Conservation (phyloP, 768 basidiomycete genomes). For the Pholiota molesta region DNA sequence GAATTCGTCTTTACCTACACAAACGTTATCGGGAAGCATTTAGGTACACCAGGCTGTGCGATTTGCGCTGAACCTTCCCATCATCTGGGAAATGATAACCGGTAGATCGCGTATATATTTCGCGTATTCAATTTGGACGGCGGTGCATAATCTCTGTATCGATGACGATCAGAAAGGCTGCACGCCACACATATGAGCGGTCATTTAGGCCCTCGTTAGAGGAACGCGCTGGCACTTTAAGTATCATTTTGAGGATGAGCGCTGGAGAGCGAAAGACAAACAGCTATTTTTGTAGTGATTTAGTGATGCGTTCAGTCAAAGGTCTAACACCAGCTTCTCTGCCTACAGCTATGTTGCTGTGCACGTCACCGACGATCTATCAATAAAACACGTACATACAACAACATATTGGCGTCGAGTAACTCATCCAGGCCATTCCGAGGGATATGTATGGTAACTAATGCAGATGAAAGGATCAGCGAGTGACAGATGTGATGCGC, state of each 20-base stretch:
- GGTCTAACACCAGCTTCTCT: not conserved
- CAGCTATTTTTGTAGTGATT: constrained; percentile 1
- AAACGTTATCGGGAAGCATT: not conserved
- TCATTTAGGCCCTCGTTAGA: not conserved
- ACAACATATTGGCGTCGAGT: not conserved
- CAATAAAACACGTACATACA: constrained; percentile 7
- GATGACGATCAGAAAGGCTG: not conserved
- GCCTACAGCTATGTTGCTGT: constrained; percentile 18
- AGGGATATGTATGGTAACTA: constrained; percentile 1
- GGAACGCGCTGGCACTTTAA: not conserved
- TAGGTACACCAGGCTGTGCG: not conserved
- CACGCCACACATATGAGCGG: not conserved
- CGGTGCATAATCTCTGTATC: not conserved
- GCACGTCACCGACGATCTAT: constrained; percentile 18
- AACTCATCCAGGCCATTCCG: constrained; percentile 10
- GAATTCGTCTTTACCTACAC: not conserved
- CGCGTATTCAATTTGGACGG: not conserved
- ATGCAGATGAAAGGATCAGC: not conserved
- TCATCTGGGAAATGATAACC: not conserved
- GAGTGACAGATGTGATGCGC: not conserved
- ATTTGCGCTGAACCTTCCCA: not conserved
- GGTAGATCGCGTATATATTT: not conserved
- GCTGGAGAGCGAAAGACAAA: not conserved
- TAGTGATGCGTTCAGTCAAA: not conserved
- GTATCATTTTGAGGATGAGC: not conserved